These are phyloP conservation scores for Cornus controversa DNA, from an alignment of 148 eudicot genomes.

Conservation along the genomic window DNA sequence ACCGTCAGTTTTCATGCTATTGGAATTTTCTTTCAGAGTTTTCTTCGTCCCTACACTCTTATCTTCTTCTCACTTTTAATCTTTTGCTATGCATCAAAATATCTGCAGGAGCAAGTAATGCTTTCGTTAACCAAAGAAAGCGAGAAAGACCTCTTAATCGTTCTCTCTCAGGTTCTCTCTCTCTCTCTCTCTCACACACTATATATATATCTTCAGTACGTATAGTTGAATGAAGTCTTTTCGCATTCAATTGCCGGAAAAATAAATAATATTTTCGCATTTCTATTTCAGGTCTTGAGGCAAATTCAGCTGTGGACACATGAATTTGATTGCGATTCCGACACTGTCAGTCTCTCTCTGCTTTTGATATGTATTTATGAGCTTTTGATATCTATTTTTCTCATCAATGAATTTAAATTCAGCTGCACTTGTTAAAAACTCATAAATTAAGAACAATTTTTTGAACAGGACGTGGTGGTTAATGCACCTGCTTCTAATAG, in stretches of 20 bases:
- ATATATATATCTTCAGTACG: too few relatives aligned
- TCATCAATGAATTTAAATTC: conserved; percentile 6
- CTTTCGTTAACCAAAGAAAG: conserved; percentile 19
- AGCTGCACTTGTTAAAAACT: not conserved
- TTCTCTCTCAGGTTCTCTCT: conserved; percentile 30
- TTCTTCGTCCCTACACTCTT: not conserved
- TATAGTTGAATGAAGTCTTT: too few relatives aligned
- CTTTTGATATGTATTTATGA: not conserved
- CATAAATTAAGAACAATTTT: not conserved
- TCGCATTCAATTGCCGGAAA: too few relatives aligned
- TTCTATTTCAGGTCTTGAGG: conserved; percentile 37
- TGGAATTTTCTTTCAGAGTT: not conserved
- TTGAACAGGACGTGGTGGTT: conserved; percentile 23
- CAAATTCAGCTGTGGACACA: conserved; percentile 53
- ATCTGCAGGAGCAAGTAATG: conserved; percentile 26
- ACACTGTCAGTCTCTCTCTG: conserved; percentile 27
- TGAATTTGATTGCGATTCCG: conserved; percentile 34
- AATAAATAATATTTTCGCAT: too few relatives aligned
- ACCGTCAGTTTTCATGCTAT: conserved; percentile 18
- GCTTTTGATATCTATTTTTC: not conserved
- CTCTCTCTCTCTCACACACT: not conserved
- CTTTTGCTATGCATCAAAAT: not conserved
- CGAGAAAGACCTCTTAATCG: conserved; percentile 41
- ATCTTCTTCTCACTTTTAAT: not conserved
- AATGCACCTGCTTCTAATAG: conserved; percentile 1